A percentile compares a stretch with the other conserved stretches of the same genome.
Evolutionary conservation across 2,329 filamentous ascomycete species (phyloP).

Genomic region (Xylariaceae sp.): DNA sequence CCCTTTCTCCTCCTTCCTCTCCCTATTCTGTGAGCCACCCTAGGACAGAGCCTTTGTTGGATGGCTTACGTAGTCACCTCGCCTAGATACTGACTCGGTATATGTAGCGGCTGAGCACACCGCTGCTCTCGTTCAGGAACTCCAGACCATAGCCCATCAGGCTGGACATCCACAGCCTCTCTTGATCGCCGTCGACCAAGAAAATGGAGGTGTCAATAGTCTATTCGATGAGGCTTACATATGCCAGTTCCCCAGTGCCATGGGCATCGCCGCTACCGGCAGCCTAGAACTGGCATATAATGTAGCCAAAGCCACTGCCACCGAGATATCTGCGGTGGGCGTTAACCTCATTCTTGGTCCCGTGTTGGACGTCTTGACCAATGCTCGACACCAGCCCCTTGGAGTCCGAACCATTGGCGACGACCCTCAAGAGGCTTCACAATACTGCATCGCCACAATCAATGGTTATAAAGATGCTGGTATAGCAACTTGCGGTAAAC

Average conservation of each 20-base stretch:
- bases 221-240: constrained; percentile 94
- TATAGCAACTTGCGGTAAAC: constrained; percentile 84
- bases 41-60: constrained; percentile 1
- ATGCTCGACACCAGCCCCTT: constrained; percentile 83
- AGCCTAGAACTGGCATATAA: constrained; percentile 80
- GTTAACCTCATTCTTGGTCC: constrained; percentile 95
- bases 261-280: constrained; percentile 92
- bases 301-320: constrained; percentile 86
- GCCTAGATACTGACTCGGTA: constrained; percentile 30
- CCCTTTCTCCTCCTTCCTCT: neutral
- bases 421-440: constrained; percentile 89
- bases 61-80: constrained; percentile 17
- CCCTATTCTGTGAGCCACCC: constrained; percentile 12
- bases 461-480: constrained; percentile 91
- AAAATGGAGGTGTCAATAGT: constrained; percentile 97
- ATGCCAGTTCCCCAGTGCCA: constrained; percentile 92
- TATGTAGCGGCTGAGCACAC: constrained; percentile 79
- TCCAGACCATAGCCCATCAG: constrained; percentile 87
- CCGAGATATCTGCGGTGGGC: constrained; percentile 86
- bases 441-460: constrained; percentile 85
- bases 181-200: constrained; percentile 87
- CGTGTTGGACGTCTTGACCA: constrained; percentile 88
- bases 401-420: constrained; percentile 87
- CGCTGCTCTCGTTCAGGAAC: constrained; percentile 77
- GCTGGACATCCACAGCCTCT: constrained; percentile 85